phyloP scores from a whole-genome alignment of 805 yeast species.

The Saturnispora zaruensis region DNA sequence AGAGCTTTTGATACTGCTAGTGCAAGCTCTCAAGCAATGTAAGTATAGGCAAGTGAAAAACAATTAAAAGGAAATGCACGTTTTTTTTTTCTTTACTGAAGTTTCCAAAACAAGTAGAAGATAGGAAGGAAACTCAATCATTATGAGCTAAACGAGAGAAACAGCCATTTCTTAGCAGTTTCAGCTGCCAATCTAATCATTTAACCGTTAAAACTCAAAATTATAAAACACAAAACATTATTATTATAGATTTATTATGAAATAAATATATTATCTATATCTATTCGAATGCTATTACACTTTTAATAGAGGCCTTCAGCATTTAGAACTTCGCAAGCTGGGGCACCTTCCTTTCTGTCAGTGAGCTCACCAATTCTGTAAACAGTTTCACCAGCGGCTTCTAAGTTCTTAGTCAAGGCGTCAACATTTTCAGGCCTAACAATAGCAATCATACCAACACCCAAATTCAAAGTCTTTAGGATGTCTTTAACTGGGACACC shows the following conservation, averaged over 20 bases:
- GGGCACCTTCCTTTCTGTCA: constrained; percentile 36
- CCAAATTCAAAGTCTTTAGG: constrained; percentile 87
- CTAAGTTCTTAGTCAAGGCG: constrained; percentile 43
- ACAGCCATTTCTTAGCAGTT: neutral
- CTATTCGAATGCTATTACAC: neutral
- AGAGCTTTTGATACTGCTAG: neutral
- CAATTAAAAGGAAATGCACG: neutral
- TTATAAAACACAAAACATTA: constrained; percentile 1
- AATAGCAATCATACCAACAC: constrained; percentile 92
- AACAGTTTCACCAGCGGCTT: constrained; percentile 65
- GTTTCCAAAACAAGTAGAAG: neutral
- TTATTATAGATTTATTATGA: neutral
- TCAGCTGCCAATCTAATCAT: neutral
- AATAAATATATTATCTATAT: neutral
- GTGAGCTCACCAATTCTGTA: constrained; percentile 57
- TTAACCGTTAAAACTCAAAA: neutral
- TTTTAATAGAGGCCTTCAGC: constrained; percentile 34
- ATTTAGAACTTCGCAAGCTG: constrained; percentile 55
- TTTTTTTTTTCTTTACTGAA: neutral
- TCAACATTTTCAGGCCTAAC: constrained; percentile 63
- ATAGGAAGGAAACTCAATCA: neutral
- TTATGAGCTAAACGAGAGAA: neutral
- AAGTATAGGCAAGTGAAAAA: neutral
- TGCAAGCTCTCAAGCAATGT: neutral
- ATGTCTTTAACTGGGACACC: constrained; percentile 80